Conservation (phyloP, 805 yeast genomes). For the Saturnispora galanensis region DNA sequence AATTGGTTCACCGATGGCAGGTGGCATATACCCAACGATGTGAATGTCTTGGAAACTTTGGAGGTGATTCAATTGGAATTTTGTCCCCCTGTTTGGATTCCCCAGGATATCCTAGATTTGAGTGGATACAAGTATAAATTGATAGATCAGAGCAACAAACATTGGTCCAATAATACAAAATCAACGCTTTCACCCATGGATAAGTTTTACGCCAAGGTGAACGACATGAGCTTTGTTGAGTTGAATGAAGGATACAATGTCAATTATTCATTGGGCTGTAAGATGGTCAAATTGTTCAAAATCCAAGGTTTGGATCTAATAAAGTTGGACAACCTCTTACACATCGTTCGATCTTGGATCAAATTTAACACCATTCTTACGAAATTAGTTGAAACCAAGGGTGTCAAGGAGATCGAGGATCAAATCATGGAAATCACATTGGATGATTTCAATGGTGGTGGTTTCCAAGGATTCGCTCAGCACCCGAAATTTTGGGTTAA, state of each 20-base stretch:
- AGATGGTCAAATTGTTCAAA: slow-evolving; percentile 22
- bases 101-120: slow-evolving; percentile 21
- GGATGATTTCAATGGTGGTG: background rate
- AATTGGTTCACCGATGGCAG: slow-evolving; percentile 2
- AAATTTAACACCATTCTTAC: slow-evolving; percentile 19
- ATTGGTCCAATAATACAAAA: slow-evolving; percentile 13
- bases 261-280: slow-evolving; percentile 21
- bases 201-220: slow-evolving; percentile 15
- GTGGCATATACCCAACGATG: slow-evolving; percentile 11
- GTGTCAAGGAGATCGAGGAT: background rate
- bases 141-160: slow-evolving; percentile 18
- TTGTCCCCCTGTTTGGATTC: slow-evolving; percentile 27
- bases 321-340: slow-evolving; percentile 14
- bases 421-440: background rate
- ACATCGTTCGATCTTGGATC: slow-evolving; percentile 23
- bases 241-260: background rate
- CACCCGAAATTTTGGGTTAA: background rate
- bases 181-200: slow-evolving; percentile 13
- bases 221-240: slow-evolving; percentile 8
- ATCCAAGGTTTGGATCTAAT: slow-evolving; percentile 18
- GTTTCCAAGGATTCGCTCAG: too few species aligned
- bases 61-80: slow-evolving; percentile 22
- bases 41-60: slow-evolving; percentile 13
- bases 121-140: slow-evolving; percentile 18
- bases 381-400: slow-evolving; percentile 8